Evolutionary conservation across 805 yeast genomes (phyloP), one percentile per base, ranked within the genome.

Genomic region (Suhomyces vadensis): DNA sequence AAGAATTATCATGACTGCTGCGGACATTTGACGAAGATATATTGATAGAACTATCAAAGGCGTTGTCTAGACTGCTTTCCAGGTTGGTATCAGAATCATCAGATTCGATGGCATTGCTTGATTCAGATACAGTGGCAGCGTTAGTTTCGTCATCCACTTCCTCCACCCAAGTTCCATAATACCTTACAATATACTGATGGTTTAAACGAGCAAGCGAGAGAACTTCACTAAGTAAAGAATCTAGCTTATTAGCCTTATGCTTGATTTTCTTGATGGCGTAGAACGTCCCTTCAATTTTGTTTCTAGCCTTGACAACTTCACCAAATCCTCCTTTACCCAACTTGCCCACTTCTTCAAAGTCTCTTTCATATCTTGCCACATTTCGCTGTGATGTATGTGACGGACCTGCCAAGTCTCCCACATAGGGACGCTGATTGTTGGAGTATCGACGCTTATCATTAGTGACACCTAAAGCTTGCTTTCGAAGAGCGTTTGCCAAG

Each of bases 91-190:
- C 44, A 6, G 39, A 20, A 5, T 37, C 42, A 22, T 42, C 53
- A 21, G 44, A 38, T 14, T 37, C 41, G 33, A 41, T 35, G 14
- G 33, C 33, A 6, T 29, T 29, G 7, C 33, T 29, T 5, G 33
- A 29, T 4, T 59, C 65, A 1, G 56, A 57, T 9, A 52, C 52
- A 6, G 17, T 58, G 6, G 29, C 63, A 17, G 53, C 41, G 3
- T 51, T 58, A 1, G 48, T 55, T 3, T 49, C 57, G 1, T 55
- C 53, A 20, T 59, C 54, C 22, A 82, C 83, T 43, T 88, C 95
- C 58, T 91, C 97, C 4, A 92, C 78, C 99, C 99, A 94, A 0
- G 97, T 96, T 3, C 97, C 95, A 65, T 87, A 94, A 64, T 94
- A 94, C 44, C 99, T 71, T 3, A 94, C 99, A 31, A 94, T 97